Evolutionary conservation across 768 basidiomycete genomes (phyloP).

Genomic region (Austroboletus festivus): DNA sequence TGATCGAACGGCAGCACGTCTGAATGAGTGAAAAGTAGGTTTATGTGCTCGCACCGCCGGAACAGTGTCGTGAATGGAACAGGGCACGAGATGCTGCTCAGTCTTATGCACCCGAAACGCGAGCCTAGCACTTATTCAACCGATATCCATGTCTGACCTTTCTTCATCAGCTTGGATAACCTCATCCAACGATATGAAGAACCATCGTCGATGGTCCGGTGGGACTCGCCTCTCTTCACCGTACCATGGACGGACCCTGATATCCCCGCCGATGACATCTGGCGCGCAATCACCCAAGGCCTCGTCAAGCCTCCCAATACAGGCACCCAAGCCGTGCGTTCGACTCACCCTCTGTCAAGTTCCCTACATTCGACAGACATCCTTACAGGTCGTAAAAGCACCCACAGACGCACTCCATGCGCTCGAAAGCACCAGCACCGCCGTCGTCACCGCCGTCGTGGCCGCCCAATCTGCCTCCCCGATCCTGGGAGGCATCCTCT

Average conservation of each 20-base stretch:
- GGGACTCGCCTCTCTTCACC: conserved; percentile 95
- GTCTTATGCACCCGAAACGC: conserved; percentile 74
- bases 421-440: conserved; percentile 74
- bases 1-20: not conserved
- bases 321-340: conserved; percentile 69
- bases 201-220: conserved; percentile 96
- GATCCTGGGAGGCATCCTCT: conserved; percentile 41
- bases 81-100: conserved; percentile 41
- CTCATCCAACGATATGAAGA: conserved; percentile 90
- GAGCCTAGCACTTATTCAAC: not conserved
- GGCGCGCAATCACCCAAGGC: conserved; percentile 77
- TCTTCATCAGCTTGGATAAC: conserved; percentile 11
- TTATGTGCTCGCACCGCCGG: conserved; percentile 70
- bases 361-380: not conserved
- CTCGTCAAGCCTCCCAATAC: conserved; percentile 84
- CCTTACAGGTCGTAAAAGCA: conserved; percentile 65
- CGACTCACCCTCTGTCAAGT: not conserved
- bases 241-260: conserved; percentile 70
- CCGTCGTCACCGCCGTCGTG: conserved; percentile 71
- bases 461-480: conserved; percentile 55
- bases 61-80: conserved; percentile 80
- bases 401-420: conserved; percentile 84
- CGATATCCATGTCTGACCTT: too few species aligned
- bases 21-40: conserved; percentile 45
- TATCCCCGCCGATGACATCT: conserved; percentile 68